phyloP scores from a whole-genome alignment of 2,329 filamentous ascomycete species.

The Cyphellophora attinorum region DNA sequence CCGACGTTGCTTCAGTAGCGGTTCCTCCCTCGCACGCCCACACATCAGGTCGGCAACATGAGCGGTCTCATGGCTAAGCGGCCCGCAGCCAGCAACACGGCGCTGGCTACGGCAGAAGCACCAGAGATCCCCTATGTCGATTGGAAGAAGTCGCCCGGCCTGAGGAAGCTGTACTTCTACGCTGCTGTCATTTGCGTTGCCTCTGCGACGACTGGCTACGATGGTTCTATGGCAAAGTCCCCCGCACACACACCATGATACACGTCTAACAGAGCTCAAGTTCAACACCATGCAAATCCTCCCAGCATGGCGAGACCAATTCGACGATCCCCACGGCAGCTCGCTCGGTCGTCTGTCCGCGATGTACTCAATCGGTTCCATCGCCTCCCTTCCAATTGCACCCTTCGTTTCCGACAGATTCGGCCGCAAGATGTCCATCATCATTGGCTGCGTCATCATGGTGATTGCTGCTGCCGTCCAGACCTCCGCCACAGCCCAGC shows the following conservation, averaged over 20 bases:
- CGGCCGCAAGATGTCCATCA: slow-evolving; percentile 36
- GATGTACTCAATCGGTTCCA: slow-evolving; percentile 36
- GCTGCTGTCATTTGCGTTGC: slow-evolving; percentile 47
- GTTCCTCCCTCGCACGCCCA: too few species aligned
- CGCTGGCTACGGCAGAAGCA: slow-evolving; percentile 34
- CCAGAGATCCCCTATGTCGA: slow-evolving; percentile 46
- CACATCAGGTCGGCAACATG: too few species aligned
- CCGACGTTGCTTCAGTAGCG: too few species aligned
- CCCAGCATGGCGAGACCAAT: slow-evolving; percentile 17
- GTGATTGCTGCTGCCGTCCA: slow-evolving; percentile 30
- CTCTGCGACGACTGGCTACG: slow-evolving; percentile 32
- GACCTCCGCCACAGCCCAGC: slow-evolving; percentile 17
- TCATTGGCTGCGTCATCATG: slow-evolving; percentile 38
- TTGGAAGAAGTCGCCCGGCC: slow-evolving; percentile 48
- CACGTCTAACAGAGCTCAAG: too few species aligned
- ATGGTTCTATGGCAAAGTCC: slow-evolving; percentile 14
- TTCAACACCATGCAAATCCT: slow-evolving; percentile 12
- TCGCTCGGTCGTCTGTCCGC: slow-evolving; percentile 29
- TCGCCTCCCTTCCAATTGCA: slow-evolving; percentile 33
- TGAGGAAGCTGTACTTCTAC: slow-evolving; percentile 44
- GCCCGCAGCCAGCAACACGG: slow-evolving; percentile 21
- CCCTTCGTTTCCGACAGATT: slow-evolving; percentile 38
- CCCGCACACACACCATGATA: too few species aligned
- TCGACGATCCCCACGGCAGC: slow-evolving; percentile 25
- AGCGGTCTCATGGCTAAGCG: neutral